Conservation (phyloP, 2,329 filamentous ascomycete species). For the Dactylonectria macrodidyma region DNA sequence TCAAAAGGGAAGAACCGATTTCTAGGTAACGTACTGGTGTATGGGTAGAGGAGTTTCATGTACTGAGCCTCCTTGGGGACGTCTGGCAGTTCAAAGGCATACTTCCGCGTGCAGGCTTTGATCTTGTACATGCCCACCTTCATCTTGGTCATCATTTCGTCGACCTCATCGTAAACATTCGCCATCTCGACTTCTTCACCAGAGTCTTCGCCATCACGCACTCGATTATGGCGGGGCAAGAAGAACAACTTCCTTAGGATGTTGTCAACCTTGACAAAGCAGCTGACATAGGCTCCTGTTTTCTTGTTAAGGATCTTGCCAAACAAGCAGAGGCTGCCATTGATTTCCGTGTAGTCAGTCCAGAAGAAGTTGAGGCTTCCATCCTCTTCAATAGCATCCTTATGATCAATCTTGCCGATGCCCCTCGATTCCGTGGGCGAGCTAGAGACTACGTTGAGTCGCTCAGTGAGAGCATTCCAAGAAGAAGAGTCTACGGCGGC, state of each 20-base stretch:
- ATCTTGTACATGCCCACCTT: conserved; percentile 93
- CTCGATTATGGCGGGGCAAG: conserved; percentile 79
- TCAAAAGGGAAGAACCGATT: neutral
- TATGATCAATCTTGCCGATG: conserved; percentile 85
- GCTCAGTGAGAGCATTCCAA: conserved; percentile 90
- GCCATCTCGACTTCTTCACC: conserved; percentile 86
- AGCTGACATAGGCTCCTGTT: conserved; percentile 84
- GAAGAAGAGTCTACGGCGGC: conserved; percentile 82
- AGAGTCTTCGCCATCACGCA: conserved; percentile 75
- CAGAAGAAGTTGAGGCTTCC: conserved; percentile 96
- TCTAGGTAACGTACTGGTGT: conserved; percentile 71
- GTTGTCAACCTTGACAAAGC: conserved; percentile 96
- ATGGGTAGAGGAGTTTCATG: conserved; percentile 95
- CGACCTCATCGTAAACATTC: conserved; percentile 92
- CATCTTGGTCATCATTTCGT: conserved; percentile 88
- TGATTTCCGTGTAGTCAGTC: conserved; percentile 95
- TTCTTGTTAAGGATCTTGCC: conserved; percentile 96
- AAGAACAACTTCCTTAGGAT: conserved; percentile 95
- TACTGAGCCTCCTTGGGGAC: conserved; percentile 93
- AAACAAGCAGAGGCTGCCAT: conserved; percentile 92
- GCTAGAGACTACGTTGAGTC: conserved; percentile 87
- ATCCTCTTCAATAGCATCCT: conserved; percentile 93
- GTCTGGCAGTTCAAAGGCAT: conserved; percentile 91
- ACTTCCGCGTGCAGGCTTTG: conserved; percentile 90
- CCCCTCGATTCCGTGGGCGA: conserved; percentile 73